Percentiles rank a stretch among this genome's conserved stretches.
Conservation (phyloP, 805 yeast genomes). For the Suhomyces prunicola region DNA sequence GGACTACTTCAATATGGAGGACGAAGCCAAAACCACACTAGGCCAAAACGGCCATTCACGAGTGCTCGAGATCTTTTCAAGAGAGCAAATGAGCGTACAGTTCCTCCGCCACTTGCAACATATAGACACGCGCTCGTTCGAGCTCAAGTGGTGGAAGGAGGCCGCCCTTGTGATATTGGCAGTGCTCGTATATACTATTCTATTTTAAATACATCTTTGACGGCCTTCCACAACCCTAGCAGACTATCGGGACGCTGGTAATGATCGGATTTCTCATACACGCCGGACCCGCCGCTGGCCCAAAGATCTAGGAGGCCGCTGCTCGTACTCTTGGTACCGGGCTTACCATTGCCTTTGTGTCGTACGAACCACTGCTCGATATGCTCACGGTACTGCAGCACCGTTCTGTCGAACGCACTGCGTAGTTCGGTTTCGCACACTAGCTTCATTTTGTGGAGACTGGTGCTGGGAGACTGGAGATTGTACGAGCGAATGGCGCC, state of each 20-base stretch:
- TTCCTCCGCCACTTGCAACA: constrained; percentile 17
- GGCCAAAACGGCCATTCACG: constrained; percentile 37
- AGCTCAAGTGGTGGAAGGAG: constrained; percentile 9
- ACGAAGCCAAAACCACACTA: constrained; percentile 16
- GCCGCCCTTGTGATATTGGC: constrained; percentile 8
- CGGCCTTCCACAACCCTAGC: constrained; percentile 26
- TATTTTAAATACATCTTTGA: constrained; percentile 23
- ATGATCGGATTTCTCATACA: not conserved
- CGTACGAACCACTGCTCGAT: constrained; percentile 16
- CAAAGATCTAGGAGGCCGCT: constrained; percentile 7
- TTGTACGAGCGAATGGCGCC: constrained; percentile 31
- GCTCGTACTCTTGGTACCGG: not conserved
- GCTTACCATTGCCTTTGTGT: not conserved
- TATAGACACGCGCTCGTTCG: not conserved
- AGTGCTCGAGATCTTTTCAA: constrained; percentile 40
- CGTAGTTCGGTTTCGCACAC: constrained; percentile 24
- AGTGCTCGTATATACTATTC: not conserved
- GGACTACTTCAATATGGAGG: constrained; percentile 24
- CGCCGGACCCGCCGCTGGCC: constrained; percentile 8
- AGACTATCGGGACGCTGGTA: not conserved
- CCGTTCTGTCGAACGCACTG: constrained; percentile 14
- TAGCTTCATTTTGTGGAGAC: constrained; percentile 38
- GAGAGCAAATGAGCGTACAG: constrained; percentile 42
- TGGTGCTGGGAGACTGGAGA: constrained; percentile 36
- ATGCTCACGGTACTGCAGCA: constrained; percentile 10